phyloP scores from a whole-genome alignment of 2,329 filamentous ascomycete species.

The Aureobasidium melanogenum region DNA sequence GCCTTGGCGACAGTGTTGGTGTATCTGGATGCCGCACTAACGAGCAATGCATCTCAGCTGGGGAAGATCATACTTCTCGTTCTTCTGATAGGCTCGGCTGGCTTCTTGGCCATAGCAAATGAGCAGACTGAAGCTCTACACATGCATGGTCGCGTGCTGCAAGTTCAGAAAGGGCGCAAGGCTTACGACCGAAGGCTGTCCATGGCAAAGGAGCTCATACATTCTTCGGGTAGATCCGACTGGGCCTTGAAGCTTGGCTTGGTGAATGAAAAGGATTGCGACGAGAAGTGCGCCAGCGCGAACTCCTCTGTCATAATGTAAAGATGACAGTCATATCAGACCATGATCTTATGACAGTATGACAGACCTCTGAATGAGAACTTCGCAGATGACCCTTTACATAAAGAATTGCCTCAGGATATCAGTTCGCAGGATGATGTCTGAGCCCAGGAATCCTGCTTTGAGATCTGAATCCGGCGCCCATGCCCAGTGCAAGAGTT shows the following conservation, averaged over 20 bases:
- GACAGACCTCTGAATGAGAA: neutral
- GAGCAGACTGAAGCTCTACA: slow-evolving; percentile 38
- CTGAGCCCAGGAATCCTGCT: slow-evolving; percentile 2
- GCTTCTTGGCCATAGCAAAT: slow-evolving; percentile 47
- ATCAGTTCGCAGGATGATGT: neutral
- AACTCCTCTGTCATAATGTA: slow-evolving; percentile 1
- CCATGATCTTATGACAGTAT: neutral
- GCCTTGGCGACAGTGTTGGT: slow-evolving; percentile 49
- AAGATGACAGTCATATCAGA: neutral
- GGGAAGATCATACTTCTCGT: slow-evolving; percentile 45
- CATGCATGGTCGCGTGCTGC: slow-evolving; percentile 42
- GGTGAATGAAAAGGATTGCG: slow-evolving; percentile 17
- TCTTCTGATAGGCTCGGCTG: slow-evolving; percentile 45
- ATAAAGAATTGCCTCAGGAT: neutral
- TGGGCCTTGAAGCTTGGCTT: slow-evolving; percentile 32
- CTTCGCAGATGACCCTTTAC: neutral
- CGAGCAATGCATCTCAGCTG: slow-evolving; percentile 46
- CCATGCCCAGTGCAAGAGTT: neutral
- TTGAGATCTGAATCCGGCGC: neutral
- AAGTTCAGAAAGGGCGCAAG: slow-evolving; percentile 20
- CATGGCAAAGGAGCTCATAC: slow-evolving; percentile 31
- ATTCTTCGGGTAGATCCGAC: slow-evolving; percentile 27
- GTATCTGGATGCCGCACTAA: slow-evolving; percentile 47
- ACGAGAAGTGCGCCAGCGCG: neutral
- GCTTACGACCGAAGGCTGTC: slow-evolving; percentile 27